phyloP scores from a whole-genome alignment of 345 rosid species.

The Aquilaria sinensis region DNA sequence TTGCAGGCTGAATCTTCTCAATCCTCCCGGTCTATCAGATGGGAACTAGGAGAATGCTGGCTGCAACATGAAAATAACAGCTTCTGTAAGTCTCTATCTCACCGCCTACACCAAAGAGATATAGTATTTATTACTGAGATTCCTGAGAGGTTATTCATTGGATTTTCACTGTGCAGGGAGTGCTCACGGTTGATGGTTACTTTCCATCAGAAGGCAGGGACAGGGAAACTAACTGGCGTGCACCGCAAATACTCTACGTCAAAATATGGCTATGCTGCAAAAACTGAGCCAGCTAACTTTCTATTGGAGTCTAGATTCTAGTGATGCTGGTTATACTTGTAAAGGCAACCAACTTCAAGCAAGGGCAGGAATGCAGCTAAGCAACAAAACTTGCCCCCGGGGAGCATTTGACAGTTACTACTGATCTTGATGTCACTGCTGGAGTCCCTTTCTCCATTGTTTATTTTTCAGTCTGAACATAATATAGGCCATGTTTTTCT shows the following conservation, averaged over 20 bases:
- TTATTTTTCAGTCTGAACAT: not conserved
- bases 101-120: not conserved
- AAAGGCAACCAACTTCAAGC: not conserved
- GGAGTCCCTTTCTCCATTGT: not conserved
- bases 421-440: not conserved
- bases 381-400: slow-evolving; percentile 55
- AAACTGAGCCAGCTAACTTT: slow-evolving; percentile 53
- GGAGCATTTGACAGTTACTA: not conserved
- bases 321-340: not conserved
- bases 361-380: slow-evolving; percentile 12
- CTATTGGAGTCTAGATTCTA: slow-evolving; percentile 28
- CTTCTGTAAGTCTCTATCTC: slow-evolving; percentile 30
- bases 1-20: no score
- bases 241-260: slow-evolving; percentile 76
- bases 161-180: slow-evolving; percentile 36
- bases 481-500: not conserved
- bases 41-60: no score
- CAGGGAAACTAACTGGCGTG: slow-evolving; percentile 78
- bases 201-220: slow-evolving; percentile 72
- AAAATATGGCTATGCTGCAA: slow-evolving; percentile 72
- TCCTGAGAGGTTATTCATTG: not conserved
- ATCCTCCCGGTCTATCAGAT: no score
- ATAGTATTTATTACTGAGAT: not conserved
- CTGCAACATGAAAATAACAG: no score
- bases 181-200: slow-evolving; percentile 76